phyloP scores from a whole-genome alignment of 805 yeast species.

The Scheffersomyces amazonensis region DNA sequence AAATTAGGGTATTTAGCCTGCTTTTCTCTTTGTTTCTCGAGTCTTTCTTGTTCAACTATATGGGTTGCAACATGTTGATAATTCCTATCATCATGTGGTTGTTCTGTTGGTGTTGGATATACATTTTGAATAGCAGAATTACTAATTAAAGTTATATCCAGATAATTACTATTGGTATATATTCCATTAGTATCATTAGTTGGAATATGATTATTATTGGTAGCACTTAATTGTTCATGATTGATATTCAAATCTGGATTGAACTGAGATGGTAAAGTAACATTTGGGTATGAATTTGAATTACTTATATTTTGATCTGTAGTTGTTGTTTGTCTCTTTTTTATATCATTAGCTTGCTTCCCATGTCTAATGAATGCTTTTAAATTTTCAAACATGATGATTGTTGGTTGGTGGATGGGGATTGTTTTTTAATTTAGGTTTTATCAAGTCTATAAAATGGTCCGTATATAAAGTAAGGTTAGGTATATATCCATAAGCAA shows the following conservation, averaged over 20 bases:
- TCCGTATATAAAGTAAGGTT: too few relatives aligned
- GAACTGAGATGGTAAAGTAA: background rate
- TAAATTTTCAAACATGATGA: conserved; percentile 42
- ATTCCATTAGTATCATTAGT: conserved; percentile 1
- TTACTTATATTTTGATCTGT: background rate
- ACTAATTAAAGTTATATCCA: background rate
- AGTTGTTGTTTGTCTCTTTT: conserved; percentile 4
- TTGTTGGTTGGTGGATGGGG: background rate
- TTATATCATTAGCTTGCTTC: conserved; percentile 48
- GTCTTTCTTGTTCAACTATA: conserved; percentile 34
- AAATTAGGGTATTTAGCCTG: conserved; percentile 31
- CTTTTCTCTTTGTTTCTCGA: conserved; percentile 17
- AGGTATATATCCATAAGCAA: too few relatives aligned
- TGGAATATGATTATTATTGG: background rate
- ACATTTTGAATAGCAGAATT: background rate
- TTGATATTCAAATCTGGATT: background rate
- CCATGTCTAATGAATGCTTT: conserved; percentile 65
- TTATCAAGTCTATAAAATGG: background rate
- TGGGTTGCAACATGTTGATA: conserved; percentile 28
- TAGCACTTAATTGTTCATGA: background rate
- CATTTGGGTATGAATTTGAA: background rate
- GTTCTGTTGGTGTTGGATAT: background rate
- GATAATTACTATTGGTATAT: background rate
- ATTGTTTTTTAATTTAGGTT: too few relatives aligned
- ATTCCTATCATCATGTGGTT: conserved; percentile 4